A percentile compares a stretch with the other conserved stretches of the same genome.
phyloP scores from a whole-genome alignment of 306 rosid genomes.

The Glycine latifolia region DNA sequence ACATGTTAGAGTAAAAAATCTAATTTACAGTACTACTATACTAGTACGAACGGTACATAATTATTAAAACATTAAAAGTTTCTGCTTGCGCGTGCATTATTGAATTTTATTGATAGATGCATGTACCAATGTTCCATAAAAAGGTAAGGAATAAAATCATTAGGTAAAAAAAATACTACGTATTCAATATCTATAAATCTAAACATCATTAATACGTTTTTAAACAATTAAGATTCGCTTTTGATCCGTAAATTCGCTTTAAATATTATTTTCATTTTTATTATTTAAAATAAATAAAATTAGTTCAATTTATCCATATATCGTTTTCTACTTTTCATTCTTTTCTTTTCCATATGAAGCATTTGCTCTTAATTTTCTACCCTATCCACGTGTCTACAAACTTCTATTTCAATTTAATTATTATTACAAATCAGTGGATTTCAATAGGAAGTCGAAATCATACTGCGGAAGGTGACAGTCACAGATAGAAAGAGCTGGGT shows the following conservation, averaged over 20 bases:
- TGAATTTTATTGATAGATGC: not conserved
- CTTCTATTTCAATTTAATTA: not conserved
- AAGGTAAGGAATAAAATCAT: not conserved
- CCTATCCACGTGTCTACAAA: not conserved
- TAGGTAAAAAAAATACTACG: not conserved
- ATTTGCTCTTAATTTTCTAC: not conserved
- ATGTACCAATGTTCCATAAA: not conserved
- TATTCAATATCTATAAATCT: not conserved
- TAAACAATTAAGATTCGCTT: not conserved
- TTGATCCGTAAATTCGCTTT: not conserved
- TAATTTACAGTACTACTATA: not conserved
- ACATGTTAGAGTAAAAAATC: not conserved
- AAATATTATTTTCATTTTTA: not conserved
- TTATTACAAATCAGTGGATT: not conserved
- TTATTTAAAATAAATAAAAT: not conserved
- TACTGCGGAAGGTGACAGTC: not conserved
- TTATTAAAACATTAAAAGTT: not conserved
- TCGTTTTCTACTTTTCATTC: not conserved
- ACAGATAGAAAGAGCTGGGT: not conserved
- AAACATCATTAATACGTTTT: not conserved
- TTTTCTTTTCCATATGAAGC: not conserved
- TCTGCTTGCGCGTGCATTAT: not conserved
- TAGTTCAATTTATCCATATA: not conserved
- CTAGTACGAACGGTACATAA: not conserved
- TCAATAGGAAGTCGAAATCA: not conserved